Evolutionary conservation across 148 eudicot genomes (phyloP).

Genomic region (Beta vulgaris): DNA sequence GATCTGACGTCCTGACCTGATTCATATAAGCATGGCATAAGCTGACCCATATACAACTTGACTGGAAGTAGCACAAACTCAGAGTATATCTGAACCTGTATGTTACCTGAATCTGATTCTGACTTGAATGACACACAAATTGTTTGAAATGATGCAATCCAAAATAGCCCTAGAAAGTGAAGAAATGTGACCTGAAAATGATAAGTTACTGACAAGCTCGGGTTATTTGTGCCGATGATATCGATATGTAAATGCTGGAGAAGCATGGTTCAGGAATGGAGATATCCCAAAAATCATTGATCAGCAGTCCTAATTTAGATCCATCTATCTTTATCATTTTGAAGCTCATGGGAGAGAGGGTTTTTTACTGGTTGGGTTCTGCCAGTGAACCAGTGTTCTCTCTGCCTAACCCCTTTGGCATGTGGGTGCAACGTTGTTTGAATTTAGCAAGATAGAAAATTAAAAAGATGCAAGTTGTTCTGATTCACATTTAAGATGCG

Average conservation of each 20-base stretch:
- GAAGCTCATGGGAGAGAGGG: too few relatives aligned
- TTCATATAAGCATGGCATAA: too few relatives aligned
- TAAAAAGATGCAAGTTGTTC: neutral
- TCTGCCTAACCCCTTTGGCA: neutral
- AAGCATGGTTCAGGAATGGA: neutral
- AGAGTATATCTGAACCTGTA: neutral
- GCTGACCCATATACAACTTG: neutral
- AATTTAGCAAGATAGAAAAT: neutral
- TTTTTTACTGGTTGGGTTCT: neutral
- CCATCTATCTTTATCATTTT: too few relatives aligned
- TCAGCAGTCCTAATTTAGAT: too few relatives aligned
- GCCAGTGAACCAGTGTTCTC: neutral
- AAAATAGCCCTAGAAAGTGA: neutral
- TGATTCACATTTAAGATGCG: neutral
- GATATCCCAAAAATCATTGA: neutral
- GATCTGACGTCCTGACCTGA: too few relatives aligned
- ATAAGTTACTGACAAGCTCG: too few relatives aligned
- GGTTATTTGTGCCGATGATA: neutral
- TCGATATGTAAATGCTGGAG: neutral
- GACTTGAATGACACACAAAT: too few relatives aligned
- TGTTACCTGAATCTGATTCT: neutral
- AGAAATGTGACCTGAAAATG: neutral
- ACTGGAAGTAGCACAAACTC: neutral
- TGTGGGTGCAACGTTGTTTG: neutral
- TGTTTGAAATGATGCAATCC: neutral